Percentiles rank a stretch among this genome's conserved stretches.
phyloP scores from a whole-genome alignment of 352 stramenopile genomes.

The Globisporangium sylvaticum region DNA sequence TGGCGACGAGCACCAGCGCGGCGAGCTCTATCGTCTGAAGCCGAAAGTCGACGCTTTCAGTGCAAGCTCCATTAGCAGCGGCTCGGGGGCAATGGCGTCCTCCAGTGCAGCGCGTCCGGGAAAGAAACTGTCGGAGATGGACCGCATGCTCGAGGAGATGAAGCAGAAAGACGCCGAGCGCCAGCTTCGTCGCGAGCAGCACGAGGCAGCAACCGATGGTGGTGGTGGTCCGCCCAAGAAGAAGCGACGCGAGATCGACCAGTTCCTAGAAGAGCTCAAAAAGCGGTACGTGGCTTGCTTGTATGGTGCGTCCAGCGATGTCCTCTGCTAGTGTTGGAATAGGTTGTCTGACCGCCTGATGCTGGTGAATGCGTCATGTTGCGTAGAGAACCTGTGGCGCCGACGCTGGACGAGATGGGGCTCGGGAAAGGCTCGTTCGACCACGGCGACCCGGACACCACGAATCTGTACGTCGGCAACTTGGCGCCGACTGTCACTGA shows the following conservation, averaged over 20 bases:
- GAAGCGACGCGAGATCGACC: constrained; percentile 81
- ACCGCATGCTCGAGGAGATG: constrained; percentile 69
- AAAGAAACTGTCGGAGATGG: constrained; percentile 59
- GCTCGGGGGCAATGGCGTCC: not conserved
- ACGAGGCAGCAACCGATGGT: constrained; percentile 1
- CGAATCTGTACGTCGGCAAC: constrained; percentile 95
- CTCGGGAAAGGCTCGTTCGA: constrained; percentile 75
- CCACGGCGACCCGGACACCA: constrained; percentile 81
- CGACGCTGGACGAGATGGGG: constrained; percentile 14
- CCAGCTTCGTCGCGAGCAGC: constrained; percentile 18
- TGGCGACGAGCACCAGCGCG: not conserved
- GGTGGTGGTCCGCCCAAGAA: constrained; percentile 16
- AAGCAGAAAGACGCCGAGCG: constrained; percentile 47
- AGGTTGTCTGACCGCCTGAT: not conserved
- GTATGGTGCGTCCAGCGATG: not conserved
- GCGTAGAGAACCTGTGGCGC: constrained; percentile 14
- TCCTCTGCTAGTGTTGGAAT: not conserved
- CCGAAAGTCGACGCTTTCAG: constrained; percentile 2
- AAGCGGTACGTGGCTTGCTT: constrained; percentile 27
- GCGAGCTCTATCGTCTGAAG: constrained; percentile 38
- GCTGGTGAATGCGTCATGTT: not conserved
- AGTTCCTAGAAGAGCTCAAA: constrained; percentile 90
- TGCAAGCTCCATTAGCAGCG: not conserved
- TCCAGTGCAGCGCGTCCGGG: constrained; percentile 7
- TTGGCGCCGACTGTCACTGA: constrained; percentile 91